Conservation (phyloP, 306 rosid species). For the Cicer cuneatum region DNA sequence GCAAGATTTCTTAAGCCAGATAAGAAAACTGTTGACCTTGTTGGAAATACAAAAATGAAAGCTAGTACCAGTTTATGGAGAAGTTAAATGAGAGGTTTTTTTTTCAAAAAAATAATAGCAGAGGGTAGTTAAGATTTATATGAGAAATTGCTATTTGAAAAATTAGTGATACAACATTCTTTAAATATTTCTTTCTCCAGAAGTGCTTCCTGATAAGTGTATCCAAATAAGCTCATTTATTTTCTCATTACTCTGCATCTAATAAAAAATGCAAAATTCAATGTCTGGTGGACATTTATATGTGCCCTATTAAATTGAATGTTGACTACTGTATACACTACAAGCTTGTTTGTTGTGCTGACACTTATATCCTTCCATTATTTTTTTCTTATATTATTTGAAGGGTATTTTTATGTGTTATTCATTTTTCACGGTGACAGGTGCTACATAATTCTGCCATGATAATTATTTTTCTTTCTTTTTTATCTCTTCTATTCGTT, state of each 20-base stretch:
- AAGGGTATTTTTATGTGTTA: conserved; percentile 31
- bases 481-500: conserved; percentile 10
- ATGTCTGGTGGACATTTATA: conserved; percentile 13
- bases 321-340: background rate
- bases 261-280: conserved; percentile 10
- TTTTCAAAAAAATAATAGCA: background rate
- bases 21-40: too few species aligned
- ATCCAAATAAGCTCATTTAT: background rate
- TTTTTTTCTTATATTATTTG: background rate
- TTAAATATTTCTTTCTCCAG: background rate
- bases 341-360: conserved; percentile 2
- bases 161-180: background rate
- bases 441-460: conserved; percentile 49
- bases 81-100: background rate
- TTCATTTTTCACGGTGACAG: conserved; percentile 70
- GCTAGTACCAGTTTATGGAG: too few species aligned
- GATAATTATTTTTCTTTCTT: conserved; percentile 17
- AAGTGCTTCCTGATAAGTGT: background rate
- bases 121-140: background rate
- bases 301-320: conserved; percentile 22
- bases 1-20: too few species aligned
- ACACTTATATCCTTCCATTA: conserved; percentile 26
- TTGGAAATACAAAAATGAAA: too few species aligned
- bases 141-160: background rate
- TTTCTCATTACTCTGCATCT: background rate